Evolutionary conservation across 1,284 basidiomycete species (phyloP).

Genomic region (Ustilago loliicola): DNA sequence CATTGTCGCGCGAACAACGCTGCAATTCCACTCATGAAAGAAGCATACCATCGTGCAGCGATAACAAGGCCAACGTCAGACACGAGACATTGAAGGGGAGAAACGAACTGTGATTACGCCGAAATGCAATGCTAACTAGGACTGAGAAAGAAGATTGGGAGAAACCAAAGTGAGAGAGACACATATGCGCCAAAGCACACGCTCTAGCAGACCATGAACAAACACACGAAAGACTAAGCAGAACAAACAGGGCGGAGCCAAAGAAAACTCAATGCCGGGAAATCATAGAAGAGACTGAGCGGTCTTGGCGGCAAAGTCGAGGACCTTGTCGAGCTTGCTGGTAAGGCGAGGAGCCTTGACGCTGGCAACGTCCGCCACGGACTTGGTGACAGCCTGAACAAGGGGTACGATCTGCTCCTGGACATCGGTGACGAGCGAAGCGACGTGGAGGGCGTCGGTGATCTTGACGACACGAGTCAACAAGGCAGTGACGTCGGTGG

Average conservation of each 20-base stretch:
- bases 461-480: constrained; percentile 20
- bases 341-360: constrained; percentile 4
- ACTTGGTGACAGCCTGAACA: not conserved
- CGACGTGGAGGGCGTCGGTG: constrained; percentile 16
- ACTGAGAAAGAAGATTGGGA: not conserved
- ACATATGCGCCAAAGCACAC: not conserved
- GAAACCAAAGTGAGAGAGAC: not conserved
- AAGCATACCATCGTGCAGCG: not conserved
- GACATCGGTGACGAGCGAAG: constrained; percentile 4
- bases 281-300: constrained; percentile 12
- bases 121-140: constrained; percentile 1
- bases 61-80: not conserved
- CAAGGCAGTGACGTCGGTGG: constrained; percentile 1
- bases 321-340: constrained; percentile 9
- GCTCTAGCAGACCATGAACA: not conserved
- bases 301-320: constrained; percentile 14
- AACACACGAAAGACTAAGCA: not conserved
- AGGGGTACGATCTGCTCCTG: constrained; percentile 19
- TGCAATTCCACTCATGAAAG: not conserved
- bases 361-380: constrained; percentile 4
- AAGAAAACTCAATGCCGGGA: not conserved
- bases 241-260: not conserved
- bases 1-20: not conserved
- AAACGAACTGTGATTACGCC: constrained; percentile 10
- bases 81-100: not conserved